Percentiles rank a stretch among this genome's conserved stretches.
These are phyloP conservation scores for Pleurostoma richardsiae DNA, from an alignment of 2,329 filamentous ascomycete species.

Conservation along the genomic window DNA sequence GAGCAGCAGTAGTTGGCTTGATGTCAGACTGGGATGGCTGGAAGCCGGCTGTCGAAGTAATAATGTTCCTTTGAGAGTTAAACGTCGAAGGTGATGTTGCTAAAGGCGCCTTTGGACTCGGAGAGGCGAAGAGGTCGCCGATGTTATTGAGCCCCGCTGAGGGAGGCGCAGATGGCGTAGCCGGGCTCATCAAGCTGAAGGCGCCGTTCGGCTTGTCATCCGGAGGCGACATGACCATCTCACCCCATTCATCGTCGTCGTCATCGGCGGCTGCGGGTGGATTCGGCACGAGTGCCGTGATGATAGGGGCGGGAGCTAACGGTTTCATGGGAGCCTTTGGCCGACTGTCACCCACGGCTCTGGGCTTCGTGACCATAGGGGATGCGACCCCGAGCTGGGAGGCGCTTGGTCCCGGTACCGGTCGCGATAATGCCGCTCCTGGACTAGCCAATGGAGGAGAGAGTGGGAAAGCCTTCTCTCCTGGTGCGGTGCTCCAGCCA, in stretches of 20 bases:
- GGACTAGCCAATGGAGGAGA: not conserved
- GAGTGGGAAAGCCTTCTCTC: not conserved
- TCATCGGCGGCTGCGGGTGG: constrained; percentile 7
- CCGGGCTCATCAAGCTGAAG: constrained; percentile 1
- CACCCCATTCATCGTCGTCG: constrained; percentile 56
- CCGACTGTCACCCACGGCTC: too few species aligned
- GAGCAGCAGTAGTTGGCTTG: not conserved
- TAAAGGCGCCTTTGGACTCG: not conserved
- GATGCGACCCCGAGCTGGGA: too few species aligned
- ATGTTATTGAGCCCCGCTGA: not conserved
- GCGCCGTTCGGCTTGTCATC: constrained; percentile 4
- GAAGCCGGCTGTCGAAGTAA: not conserved
- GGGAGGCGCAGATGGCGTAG: not conserved
- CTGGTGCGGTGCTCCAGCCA: constrained; percentile 13
- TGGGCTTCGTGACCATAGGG: too few species aligned
- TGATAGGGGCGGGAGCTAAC: too few species aligned
- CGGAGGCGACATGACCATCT: constrained; percentile 46
- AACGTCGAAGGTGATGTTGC: not conserved
- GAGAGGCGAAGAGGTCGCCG: not conserved
- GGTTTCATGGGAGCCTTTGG: too few species aligned
- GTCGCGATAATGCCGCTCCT: too few species aligned
- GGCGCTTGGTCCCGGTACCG: too few species aligned
- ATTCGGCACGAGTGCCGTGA: too few species aligned
- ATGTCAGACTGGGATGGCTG: not conserved
- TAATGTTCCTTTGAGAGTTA: constrained; percentile 1